These are phyloP conservation scores for Plasmodium vinckei DNA, from an alignment of 169 alveolate genomes.

Conservation along the genomic window DNA sequence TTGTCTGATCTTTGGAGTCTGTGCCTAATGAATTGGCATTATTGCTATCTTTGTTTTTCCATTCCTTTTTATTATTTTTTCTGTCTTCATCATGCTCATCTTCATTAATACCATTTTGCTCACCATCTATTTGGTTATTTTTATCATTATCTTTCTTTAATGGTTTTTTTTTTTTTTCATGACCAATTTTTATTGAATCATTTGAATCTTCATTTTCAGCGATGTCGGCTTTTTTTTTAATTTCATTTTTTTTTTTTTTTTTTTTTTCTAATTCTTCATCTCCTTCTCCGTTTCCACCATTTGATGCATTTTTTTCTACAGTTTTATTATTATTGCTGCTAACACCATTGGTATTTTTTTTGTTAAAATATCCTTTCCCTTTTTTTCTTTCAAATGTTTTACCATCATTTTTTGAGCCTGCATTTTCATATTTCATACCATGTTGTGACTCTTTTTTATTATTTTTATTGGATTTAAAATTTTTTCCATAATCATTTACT, in stretches of 20 bases:
- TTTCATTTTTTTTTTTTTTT: slow-evolving; percentile 14
- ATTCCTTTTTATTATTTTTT: slow-evolving; percentile 17
- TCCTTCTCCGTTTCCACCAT: not conserved
- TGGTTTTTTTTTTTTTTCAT: not conserved
- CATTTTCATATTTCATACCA: not conserved
- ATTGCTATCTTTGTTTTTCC: slow-evolving; percentile 20
- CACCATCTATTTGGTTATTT: slow-evolving; percentile 13
- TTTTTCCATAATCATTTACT: slow-evolving; percentile 7
- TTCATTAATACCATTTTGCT: slow-evolving; percentile 4
- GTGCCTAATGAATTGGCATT: not conserved
- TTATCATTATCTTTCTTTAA: slow-evolving; percentile 12
- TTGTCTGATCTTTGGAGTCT: slow-evolving; percentile 21
- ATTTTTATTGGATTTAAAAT: not conserved
- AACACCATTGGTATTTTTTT: not conserved
- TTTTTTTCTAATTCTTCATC: not conserved
- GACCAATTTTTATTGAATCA: slow-evolving; percentile 8
- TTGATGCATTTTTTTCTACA: slow-evolving; percentile 12
- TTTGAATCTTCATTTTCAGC: not conserved
- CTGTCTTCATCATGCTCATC: slow-evolving; percentile 16
- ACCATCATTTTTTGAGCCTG: not conserved
- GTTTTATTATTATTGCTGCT: slow-evolving; percentile 6
- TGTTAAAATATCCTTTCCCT: slow-evolving; percentile 22
- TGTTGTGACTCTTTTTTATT: slow-evolving; percentile 14
- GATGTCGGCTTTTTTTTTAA: not conserved
- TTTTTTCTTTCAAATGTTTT: slow-evolving; percentile 24